Evolutionary conservation across 192 early-diverging fungal species (phyloP).

Genomic region (Backusella psychrophila): DNA sequence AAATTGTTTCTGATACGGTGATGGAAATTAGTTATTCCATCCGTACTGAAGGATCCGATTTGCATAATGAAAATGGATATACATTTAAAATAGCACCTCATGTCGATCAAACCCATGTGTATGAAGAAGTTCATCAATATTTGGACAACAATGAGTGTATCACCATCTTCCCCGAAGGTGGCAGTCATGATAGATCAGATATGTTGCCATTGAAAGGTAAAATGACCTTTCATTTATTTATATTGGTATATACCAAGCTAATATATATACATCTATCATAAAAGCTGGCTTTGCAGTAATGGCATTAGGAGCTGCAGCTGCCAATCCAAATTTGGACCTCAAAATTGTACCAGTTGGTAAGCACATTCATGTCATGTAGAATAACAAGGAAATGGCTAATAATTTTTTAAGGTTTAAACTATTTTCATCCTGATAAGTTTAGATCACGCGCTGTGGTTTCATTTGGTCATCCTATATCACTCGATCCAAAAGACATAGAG

Average conservation of each 20-base stretch:
- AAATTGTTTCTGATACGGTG: constrained; percentile 80
- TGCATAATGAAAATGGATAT: background rate
- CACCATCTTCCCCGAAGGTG: constrained; percentile 97
- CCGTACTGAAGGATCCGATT: background rate
- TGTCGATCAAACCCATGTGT: constrained; percentile 86
- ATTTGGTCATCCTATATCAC: constrained; percentile 87
- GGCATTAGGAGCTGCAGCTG: constrained; percentile 84
- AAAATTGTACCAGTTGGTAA: constrained; percentile 82
- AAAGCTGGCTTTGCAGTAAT: constrained; percentile 72
- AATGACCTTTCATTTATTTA: background rate
- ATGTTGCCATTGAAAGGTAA: constrained; percentile 91
- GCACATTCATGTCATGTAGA: background rate
- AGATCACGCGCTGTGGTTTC: constrained; percentile 94
- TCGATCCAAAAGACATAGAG: constrained; percentile 76
- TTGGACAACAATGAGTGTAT: constrained; percentile 72
- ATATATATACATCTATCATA: background rate
- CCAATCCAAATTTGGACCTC: constrained; percentile 77
- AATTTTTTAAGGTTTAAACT: constrained; percentile 65
- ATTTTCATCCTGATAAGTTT: constrained; percentile 94
- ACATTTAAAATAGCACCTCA: constrained; percentile 67
- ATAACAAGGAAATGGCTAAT: background rate
- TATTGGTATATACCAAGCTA: background rate
- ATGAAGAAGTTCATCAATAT: constrained; percentile 71
- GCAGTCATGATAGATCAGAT: constrained; percentile 91
- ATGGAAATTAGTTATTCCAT: constrained; percentile 50